Evolutionary conservation across 2,329 filamentous ascomycete genomes (phyloP), one percentile per base, ranked within the genome.

Genomic region (Teratosphaeria pseudoeucalypti): DNA sequence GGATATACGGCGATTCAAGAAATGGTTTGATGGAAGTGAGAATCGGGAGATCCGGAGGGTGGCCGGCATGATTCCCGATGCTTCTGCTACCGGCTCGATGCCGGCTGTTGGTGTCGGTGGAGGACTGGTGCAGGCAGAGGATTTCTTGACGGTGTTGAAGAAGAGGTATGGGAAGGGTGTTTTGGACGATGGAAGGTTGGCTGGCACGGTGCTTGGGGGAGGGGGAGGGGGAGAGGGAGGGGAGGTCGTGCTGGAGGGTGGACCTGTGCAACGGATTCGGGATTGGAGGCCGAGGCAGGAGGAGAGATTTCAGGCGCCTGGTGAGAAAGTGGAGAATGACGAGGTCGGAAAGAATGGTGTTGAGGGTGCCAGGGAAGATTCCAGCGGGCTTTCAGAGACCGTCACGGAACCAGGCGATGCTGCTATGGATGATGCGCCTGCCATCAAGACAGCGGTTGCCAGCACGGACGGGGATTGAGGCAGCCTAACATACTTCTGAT

Each of bases 111-210:
- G 68, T 10, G 70, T 70, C 68, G 60, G 77, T 73, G 66, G 72
- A 1, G 65, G 71, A 59, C 71, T 67, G 68, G 68, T 68, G 59
- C 65, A 76, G 62, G 73, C 73, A 67, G 77, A 79, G 64, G 78
- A 80, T 61, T 79, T 78, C 61, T 62, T 80, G 57, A 78, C 73
- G 23, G 73, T 85, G 4, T 77, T 97, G 52, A 96, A 95, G 75
- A 96, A 95, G 71, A 95, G 94, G 67, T 89, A 88, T 27, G 65
- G 63, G 10, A 90, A 95, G 55, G 70, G 90, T 89, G 73, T 85
- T 87, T 66, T 90, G 89, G 37, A 96, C 63, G 90, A 95, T 68
- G 91, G 87, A 10, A 87, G 92, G 68, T 95, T 90, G 72, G 84
- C 87, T 65, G 90, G 90, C 34, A 96, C 92, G 0, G 82, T 94